Evolutionary conservation across 768 basidiomycete species (phyloP), one percentile per base, ranked within the genome.

Genomic region (Mycena albidolilacea): DNA sequence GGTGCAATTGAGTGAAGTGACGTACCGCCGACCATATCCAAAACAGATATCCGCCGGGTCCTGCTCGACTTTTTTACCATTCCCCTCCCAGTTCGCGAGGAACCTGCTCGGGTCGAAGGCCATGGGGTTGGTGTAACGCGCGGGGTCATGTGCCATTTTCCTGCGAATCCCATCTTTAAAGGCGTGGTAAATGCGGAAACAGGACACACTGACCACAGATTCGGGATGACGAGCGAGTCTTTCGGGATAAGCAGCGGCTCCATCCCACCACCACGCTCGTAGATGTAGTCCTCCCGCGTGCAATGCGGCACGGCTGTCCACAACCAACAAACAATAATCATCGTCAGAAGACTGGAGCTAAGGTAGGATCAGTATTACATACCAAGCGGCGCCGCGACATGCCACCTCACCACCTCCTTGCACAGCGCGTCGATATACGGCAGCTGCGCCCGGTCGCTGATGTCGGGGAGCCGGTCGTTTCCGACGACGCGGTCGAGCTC

Each of bases 331-430:
- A n/a, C 15, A 1, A 48, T 17, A 48, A 14, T 14, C 44, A 59
- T 3, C 7, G 6, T 10, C 54, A 19, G 7, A 14, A 17, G 23
- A 60, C 35, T 19, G 30, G 10, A 66, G 9, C 37, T 9, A 50
- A 9, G 5, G 43, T 30, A 60, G 14, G 21, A 14, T 1, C n/a
- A 44, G 10, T 3, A n/a, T n/a, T n/a, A 19, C 12, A 19, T 52
- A 60, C 66, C 41, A 8, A 39, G 11, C 4, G 66, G 66, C 1
- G 41, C 55, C 10, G 43, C 57, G 7, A 59, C 55, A 64, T 64
- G 69, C 76, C 78, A 78, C 5, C 77, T 67, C 35, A 76, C 39
- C 8, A 72, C 68, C 57, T 78, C 77, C 60, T 70, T 68, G 12
- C 72, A 54, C 57, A 78, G 23, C 11, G 68, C 65, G 23, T 74